Conservation (phyloP, 2,329 filamentous ascomycete species). For the Thermothelomyces thermophilus region DNA sequence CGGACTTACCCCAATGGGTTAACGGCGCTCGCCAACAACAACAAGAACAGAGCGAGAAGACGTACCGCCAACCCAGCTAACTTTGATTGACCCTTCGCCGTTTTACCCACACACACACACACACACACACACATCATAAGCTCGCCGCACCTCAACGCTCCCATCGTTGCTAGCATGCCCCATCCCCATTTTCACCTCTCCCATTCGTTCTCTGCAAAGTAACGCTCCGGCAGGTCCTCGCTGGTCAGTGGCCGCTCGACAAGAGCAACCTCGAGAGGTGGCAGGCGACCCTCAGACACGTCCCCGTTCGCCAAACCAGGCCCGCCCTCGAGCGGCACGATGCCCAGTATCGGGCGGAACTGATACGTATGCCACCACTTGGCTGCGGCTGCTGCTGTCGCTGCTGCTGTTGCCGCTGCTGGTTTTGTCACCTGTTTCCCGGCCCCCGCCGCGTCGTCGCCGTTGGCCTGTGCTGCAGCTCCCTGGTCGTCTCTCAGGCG, state of each 20-base stretch:
- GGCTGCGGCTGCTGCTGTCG: too few species aligned
- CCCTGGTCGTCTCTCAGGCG: slow-evolving; percentile 31
- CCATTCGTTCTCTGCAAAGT: slow-evolving; percentile 53
- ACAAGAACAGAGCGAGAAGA: too few species aligned
- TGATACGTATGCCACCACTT: slow-evolving; percentile 79
- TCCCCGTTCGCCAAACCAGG: slow-evolving; percentile 26
- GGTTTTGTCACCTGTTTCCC: slow-evolving; percentile 23
- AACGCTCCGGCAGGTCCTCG: slow-evolving; percentile 67
- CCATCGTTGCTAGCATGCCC: background rate
- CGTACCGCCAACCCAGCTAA: too few species aligned
- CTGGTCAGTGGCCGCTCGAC: slow-evolving; percentile 85
- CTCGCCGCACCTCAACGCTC: background rate
- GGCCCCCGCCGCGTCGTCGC: slow-evolving; percentile 33
- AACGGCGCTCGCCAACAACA: too few species aligned
- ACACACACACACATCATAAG: too few species aligned
- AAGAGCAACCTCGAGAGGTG: slow-evolving; percentile 68
- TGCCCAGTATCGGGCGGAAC: slow-evolving; percentile 85
- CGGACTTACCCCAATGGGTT: too few species aligned
- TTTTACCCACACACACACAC: too few species aligned
- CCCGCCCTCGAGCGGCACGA: slow-evolving; percentile 40
- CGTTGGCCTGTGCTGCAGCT: slow-evolving; percentile 21
- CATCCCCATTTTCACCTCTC: slow-evolving; percentile 30
- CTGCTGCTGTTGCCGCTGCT: too few species aligned
- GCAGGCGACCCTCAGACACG: slow-evolving; percentile 16
- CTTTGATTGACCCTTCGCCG: too few species aligned